Base-by-base conservation (phyloP, 2,329 filamentous ascomycete genomes). In the Beauveria medogensis region DNA sequence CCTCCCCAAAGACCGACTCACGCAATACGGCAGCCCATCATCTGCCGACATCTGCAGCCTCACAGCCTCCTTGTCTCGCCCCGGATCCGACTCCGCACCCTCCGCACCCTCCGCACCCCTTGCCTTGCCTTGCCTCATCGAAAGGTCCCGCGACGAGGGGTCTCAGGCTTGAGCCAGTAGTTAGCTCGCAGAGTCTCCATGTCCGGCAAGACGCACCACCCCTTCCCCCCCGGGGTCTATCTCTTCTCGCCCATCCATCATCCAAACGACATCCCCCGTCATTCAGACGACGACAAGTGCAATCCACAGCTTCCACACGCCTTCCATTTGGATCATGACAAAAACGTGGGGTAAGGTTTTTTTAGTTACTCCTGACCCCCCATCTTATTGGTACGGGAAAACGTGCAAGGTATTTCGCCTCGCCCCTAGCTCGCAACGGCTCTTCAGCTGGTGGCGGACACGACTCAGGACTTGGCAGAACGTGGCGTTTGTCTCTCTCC, bases 221-320 rank as follows among this genome's bases (percentile, higher is more conserved):
- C 8, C 8, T 18, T 20, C 26, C 48, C 50, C 24, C 24, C 24
- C 22, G 22, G 22, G 8, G 34, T 41, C 4, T 26, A 24, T 26
- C 22, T n/a, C 12, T 18, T n/a, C 28, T 18, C 28, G 5, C 28
- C n/a, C 18, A 16, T 12, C 24, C 26, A 22, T 43, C 40, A n/a
- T 16, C 55, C 55, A 56, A 48, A n/a, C 43, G 12, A 40, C 20
- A 24, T 16, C 5, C 7, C 28, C 28, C 7, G 30, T 5, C 30
- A 53, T 24, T 18, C 34, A 55, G 24, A 16, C 22, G 18, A 51
- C n/a, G 46, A 30, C 7, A 37, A 16, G 40, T 5, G 7, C 14
- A 16, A 59, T 52, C 56, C 56, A 59, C 56, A 59, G 37, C 56
- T 59, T 59, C 56, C 48, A 59, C 9, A 18, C 30, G 46, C 22